phyloP scores from a whole-genome alignment of 495 filamentous ascomycete species.

The Staphylotrichum longicolle region DNA sequence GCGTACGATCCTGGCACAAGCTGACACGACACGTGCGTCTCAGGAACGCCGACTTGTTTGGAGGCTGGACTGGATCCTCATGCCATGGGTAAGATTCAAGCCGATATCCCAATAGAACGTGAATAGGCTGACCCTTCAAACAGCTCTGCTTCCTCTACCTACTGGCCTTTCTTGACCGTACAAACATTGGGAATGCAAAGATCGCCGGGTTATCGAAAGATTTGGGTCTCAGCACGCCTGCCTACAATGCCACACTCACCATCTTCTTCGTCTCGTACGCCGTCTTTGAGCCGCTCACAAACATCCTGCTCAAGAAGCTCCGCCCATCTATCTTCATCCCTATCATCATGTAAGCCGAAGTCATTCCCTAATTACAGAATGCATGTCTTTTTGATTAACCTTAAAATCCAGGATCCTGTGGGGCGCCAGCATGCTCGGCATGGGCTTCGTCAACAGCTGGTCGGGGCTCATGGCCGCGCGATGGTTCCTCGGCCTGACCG shows the following conservation, averaged over 20 bases:
- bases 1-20: background rate
- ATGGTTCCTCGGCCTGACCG: conserved; percentile 80
- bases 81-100: conserved; percentile 63
- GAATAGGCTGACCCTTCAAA: too few species aligned
- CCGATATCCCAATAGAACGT: too few species aligned
- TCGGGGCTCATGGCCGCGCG: conserved; percentile 76
- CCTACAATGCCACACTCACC: conserved; percentile 73
- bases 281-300: conserved; percentile 82
- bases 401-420: conserved; percentile 47
- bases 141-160: conserved; percentile 80
- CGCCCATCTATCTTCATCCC: conserved; percentile 58
- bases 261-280: conserved; percentile 95
- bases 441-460: conserved; percentile 80
- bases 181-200: conserved; percentile 87
- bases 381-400: conserved; percentile 16
- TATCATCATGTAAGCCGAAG: conserved; percentile 61
- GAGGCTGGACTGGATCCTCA: conserved; percentile 67
- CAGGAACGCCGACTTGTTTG: conserved; percentile 67
- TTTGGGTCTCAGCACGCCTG: conserved; percentile 53
- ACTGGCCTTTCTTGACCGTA: conserved; percentile 77
- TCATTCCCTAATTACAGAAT: conserved; percentile 25
- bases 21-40: conserved; percentile 3
- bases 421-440: conserved; percentile 78
- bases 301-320: conserved; percentile 76
- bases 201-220: conserved; percentile 67